Conservation (phyloP, 768 basidiomycete genomes). For the Leccinum rimulosum region DNA sequence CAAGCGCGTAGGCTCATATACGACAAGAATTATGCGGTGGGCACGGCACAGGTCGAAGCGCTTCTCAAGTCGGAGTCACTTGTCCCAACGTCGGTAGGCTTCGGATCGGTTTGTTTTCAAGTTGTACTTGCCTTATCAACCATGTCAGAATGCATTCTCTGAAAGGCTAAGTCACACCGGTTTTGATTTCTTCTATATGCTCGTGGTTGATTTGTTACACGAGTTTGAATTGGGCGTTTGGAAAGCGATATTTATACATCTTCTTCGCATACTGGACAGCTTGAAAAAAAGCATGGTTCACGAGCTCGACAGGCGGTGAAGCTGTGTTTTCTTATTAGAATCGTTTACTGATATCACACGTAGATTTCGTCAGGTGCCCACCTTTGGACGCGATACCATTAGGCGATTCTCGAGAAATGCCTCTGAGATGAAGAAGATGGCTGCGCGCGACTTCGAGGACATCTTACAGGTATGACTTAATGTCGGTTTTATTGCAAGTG, state of each 20-base stretch:
- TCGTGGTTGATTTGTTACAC: no score
- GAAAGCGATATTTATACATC: not conserved
- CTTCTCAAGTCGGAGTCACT: no score
- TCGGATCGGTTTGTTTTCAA: no score
- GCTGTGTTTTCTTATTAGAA: not conserved
- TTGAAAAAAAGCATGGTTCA: not conserved
- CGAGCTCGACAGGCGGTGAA: not conserved
- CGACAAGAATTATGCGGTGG: no score
- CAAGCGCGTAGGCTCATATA: no score
- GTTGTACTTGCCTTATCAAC: no score
- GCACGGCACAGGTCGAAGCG: no score
- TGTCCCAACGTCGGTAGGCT: no score
- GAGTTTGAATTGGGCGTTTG: no score
- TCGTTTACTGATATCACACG: not conserved
- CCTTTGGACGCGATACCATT: not conserved
- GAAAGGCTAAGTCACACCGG: no score
- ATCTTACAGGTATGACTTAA: not conserved
- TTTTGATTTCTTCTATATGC: no score
- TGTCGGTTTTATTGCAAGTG: not conserved
- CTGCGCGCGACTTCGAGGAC: not conserved
- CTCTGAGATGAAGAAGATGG: not conserved
- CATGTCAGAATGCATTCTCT: not conserved
- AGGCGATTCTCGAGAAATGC: not conserved
- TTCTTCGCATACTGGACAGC: not conserved
- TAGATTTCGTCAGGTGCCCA: not conserved